These are phyloP conservation scores for Fusarium bulbicola DNA, from an alignment of 2,329 filamentous ascomycete species.

Conservation along the genomic window DNA sequence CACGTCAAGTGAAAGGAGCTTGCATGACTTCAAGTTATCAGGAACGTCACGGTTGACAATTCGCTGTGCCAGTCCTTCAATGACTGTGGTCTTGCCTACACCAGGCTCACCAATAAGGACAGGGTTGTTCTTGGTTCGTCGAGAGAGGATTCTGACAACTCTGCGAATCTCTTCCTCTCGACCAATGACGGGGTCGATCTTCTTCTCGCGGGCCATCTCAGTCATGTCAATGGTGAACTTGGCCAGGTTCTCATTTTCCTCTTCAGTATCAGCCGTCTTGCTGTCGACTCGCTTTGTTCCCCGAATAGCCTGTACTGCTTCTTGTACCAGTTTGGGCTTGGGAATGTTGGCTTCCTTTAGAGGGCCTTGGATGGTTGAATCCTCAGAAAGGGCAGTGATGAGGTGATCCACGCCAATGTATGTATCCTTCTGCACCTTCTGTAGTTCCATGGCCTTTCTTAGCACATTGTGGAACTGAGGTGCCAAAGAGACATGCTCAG, in stretches of 20 bases:
- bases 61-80: conserved; percentile 92
- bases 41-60: conserved; percentile 98
- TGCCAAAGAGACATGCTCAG: conserved; percentile 85
- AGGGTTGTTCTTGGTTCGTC: conserved; percentile 98
- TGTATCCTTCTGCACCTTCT: conserved; percentile 97
- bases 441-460: conserved; percentile 84
- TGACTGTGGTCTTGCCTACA: conserved; percentile 98
- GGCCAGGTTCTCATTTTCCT: conserved; percentile 93
- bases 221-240: conserved; percentile 99
- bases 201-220: conserved; percentile 92
- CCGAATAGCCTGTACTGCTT: conserved; percentile 89
- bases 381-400: conserved; percentile 85
- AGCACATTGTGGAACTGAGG: conserved; percentile 85
- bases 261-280: conserved; percentile 92
- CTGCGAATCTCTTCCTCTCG: conserved; percentile 94
- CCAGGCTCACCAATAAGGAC: conserved; percentile 97
- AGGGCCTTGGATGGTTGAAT: conserved; percentile 74
- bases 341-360: conserved; percentile 90
- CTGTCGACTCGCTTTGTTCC: conserved; percentile 94
- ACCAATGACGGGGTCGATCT: conserved; percentile 97
- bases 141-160: conserved; percentile 89
- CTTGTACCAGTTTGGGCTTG: conserved; percentile 88
- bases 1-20: conserved; percentile 92
- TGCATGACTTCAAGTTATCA: conserved; percentile 93
- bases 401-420: conserved; percentile 96